phyloP scores from a whole-genome alignment of 306 rosid genomes.

The Boehmeria nivea region DNA sequence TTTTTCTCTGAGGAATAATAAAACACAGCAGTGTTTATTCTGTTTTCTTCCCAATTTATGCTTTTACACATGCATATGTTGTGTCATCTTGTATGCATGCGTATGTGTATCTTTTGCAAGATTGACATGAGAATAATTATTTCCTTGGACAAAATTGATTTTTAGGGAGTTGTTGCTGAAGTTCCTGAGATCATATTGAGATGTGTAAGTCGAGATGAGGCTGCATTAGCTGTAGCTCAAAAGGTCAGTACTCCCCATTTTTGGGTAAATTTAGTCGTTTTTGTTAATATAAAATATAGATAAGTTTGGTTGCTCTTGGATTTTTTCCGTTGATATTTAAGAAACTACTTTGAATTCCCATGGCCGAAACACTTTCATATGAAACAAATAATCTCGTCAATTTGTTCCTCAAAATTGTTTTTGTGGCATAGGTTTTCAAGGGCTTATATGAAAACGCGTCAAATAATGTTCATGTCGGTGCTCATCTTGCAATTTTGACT shows the following conservation, averaged over 20 bases:
- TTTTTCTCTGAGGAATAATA: too few relatives aligned
- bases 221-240: conserved; percentile 98
- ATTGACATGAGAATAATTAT: not conserved
- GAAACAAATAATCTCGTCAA: not conserved
- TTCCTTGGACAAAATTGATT: conserved; percentile 17
- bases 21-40: too few relatives aligned
- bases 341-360: conserved; percentile 12
- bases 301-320: conserved; percentile 9
- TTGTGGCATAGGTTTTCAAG: conserved; percentile 60
- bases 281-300: not conserved
- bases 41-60: too few relatives aligned
- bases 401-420: not conserved
- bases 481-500: conserved; percentile 77
- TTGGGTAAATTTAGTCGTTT: not conserved
- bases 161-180: conserved; percentile 73
- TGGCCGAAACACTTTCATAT: not conserved
- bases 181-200: conserved; percentile 89
- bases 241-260: conserved; percentile 45
- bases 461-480: conserved; percentile 58
- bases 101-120: too few relatives aligned
- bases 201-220: conserved; percentile 95
- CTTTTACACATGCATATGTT: too few relatives aligned
- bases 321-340: not conserved
- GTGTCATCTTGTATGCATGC: not conserved
- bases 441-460: conserved; percentile 80